Percentiles rank a stretch among this genome's conserved stretches.
These are phyloP conservation scores for Cutaneotrichosporon cutaneum DNA, from an alignment of 1,284 basidiomycete species.

Conservation along the genomic window DNA sequence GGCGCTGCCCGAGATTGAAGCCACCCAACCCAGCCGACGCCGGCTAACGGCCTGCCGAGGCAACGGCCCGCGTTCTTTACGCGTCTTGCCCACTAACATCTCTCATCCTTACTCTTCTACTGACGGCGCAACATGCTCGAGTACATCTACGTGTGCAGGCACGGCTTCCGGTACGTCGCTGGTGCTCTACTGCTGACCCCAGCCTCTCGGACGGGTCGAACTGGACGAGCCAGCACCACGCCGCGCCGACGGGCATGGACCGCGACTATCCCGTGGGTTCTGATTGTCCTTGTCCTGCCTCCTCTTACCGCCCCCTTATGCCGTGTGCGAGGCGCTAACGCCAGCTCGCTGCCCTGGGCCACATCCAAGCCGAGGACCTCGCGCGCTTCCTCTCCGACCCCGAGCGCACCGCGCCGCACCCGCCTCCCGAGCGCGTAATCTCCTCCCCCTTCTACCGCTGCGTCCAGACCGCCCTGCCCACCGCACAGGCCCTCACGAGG, in stretches of 20 bases:
- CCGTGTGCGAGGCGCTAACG: constrained; percentile 4
- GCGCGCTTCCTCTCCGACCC: constrained; percentile 37
- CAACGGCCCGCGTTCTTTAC: constrained; percentile 4
- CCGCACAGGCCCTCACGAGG: constrained; percentile 32
- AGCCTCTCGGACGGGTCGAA: constrained; percentile 12
- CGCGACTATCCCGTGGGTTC: constrained; percentile 56
- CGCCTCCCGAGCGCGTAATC: constrained; percentile 46
- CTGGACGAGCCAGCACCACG: constrained; percentile 17
- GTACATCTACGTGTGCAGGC: constrained; percentile 56
- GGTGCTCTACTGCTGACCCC: constrained; percentile 7
- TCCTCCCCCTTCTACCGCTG: constrained; percentile 56
- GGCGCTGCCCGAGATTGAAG: neutral
- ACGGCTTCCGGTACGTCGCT: constrained; percentile 49
- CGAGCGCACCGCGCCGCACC: constrained; percentile 30
- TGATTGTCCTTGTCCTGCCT: too few species aligned
- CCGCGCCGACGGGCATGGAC: constrained; percentile 52
- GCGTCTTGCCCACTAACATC: neutral
- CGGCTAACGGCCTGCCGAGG: neutral
- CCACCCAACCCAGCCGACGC: neutral
- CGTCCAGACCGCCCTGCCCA: constrained; percentile 55
- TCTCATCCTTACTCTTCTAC: neutral
- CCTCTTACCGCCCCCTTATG: neutral
- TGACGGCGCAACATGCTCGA: constrained; percentile 48
- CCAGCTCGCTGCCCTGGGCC: constrained; percentile 55
- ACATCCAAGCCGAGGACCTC: constrained; percentile 44